Evolutionary conservation across 2,329 filamentous ascomycete species (phyloP).

Genomic region (Curvularia sp.): DNA sequence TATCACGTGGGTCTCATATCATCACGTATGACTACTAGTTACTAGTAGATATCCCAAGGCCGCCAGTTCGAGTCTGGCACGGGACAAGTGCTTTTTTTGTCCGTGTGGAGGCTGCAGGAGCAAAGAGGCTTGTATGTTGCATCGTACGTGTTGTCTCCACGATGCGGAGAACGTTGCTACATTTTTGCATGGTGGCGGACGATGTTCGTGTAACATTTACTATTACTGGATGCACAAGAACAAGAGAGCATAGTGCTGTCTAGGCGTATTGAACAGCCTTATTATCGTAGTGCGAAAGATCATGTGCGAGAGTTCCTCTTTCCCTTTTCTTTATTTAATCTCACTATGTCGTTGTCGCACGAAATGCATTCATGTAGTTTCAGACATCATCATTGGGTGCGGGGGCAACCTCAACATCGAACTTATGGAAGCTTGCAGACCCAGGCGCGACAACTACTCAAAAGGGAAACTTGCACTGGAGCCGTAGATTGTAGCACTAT

Average conservation of each 20-base stretch:
- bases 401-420: neutral
- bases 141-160: neutral
- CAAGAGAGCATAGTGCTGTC: neutral
- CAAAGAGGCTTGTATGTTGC: neutral
- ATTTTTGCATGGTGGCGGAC: neutral
- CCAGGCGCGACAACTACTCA: neutral
- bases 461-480: slow-evolving; percentile 9
- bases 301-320: neutral
- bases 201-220: neutral
- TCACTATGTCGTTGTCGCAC: neutral
- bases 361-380: neutral
- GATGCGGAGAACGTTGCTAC: neutral
- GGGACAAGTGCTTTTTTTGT: slow-evolving; percentile 32
- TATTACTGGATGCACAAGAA: neutral
- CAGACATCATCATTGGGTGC: neutral
- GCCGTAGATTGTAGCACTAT: slow-evolving; percentile 23
- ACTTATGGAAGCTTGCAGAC: neutral
- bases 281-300: neutral
- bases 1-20: slow-evolving; percentile 50
- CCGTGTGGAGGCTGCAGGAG: neutral
- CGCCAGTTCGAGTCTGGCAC: slow-evolving; percentile 49
- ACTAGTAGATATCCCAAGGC: slow-evolving; percentile 43
- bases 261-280: neutral
- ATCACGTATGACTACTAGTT: slow-evolving; percentile 38
- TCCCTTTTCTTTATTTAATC: neutral